phyloP scores from a whole-genome alignment of 2,329 filamentous ascomycete genomes.

The Cercospora brassicicola region DNA sequence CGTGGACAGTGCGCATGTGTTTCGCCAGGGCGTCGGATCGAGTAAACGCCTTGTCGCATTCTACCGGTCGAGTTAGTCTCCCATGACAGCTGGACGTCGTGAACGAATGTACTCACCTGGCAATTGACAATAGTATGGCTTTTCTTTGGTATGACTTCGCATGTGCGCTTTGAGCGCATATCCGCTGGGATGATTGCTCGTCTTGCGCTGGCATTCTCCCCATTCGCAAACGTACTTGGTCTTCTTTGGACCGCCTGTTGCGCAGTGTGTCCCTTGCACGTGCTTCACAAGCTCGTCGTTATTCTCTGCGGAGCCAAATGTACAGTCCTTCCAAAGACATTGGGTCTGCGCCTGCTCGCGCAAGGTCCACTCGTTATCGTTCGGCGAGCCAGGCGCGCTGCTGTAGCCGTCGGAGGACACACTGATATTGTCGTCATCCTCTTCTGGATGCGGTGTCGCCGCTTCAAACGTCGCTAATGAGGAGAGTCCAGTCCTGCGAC shows the following conservation, averaged over 20 bases:
- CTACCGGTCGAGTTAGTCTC: slow-evolving; percentile 48
- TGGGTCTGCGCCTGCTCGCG: slow-evolving; percentile 46
- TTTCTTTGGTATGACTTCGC: slow-evolving; percentile 95
- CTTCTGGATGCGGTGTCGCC: slow-evolving; percentile 32
- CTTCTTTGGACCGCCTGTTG: slow-evolving; percentile 65
- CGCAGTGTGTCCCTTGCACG: slow-evolving; percentile 85
- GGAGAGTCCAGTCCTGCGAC: slow-evolving; percentile 39
- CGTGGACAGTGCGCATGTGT: slow-evolving; percentile 98
- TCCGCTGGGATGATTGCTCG: slow-evolving; percentile 86
- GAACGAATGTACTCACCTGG: slow-evolving; percentile 64
- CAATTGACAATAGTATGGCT: slow-evolving; percentile 94
- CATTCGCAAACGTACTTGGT: slow-evolving; percentile 99
- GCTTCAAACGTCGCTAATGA: slow-evolving; percentile 28
- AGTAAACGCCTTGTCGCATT: slow-evolving; percentile 96
- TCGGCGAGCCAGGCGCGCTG: slow-evolving; percentile 61
- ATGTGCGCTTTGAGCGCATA: slow-evolving; percentile 97
- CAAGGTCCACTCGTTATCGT: slow-evolving; percentile 46
- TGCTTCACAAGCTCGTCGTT: slow-evolving; percentile 55
- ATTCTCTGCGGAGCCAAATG: slow-evolving; percentile 50
- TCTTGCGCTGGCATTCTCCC: slow-evolving; percentile 84
- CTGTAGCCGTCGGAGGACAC: slow-evolving; percentile 88
- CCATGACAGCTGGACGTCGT: neutral
- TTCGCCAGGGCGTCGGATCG: slow-evolving; percentile 93
- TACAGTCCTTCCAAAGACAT: slow-evolving; percentile 55
- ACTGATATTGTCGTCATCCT: slow-evolving; percentile 56